A percentile compares a stretch with the other conserved stretches of the same genome.
Conservation (phyloP, 1,139 yeast species). For the Pichia sorboxylosa region DNA sequence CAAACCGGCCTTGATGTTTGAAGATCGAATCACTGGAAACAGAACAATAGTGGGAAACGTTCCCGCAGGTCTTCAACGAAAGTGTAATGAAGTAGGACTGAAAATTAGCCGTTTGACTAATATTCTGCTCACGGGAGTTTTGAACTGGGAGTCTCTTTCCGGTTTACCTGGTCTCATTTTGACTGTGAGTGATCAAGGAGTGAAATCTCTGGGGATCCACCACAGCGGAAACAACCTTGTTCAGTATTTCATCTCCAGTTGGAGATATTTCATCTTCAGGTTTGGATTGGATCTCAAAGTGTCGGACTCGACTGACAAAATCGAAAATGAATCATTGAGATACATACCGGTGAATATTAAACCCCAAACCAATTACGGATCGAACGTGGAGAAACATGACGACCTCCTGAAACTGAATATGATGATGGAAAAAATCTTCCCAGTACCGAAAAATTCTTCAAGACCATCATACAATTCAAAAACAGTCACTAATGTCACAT, state of each 20-base stretch:
- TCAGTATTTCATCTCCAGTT: conserved; percentile 54
- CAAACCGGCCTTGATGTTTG: conserved; percentile 21
- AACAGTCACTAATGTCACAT: conserved; percentile 12
- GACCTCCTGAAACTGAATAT: conserved; percentile 7
- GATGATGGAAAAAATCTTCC: conserved; percentile 16
- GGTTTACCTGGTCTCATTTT: conserved; percentile 85
- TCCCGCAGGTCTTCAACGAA: conserved; percentile 80
- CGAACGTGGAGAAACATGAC: conserved; percentile 3
- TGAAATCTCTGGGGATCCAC: conserved; percentile 33
- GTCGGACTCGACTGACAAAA: conserved; percentile 26
- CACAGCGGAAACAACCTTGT: conserved; percentile 33
- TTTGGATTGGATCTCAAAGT: conserved; percentile 51
- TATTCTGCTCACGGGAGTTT: conserved; percentile 63
- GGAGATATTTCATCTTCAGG: conserved; percentile 87
- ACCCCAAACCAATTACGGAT: conserved; percentile 1
- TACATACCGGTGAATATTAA: conserved; percentile 40
- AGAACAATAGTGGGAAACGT: conserved; percentile 68
- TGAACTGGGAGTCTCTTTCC: conserved; percentile 66
- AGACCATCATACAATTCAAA: conserved; percentile 9
- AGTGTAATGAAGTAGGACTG: conserved; percentile 42
- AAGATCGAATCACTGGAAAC: conserved; percentile 35
- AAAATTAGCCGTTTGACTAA: conserved; percentile 45
- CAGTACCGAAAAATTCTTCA: conserved; percentile 9
- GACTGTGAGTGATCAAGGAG: conserved; percentile 76
- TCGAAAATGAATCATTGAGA: conserved; percentile 40